These are phyloP conservation scores for Lojkania enalia DNA, from an alignment of 2,329 filamentous ascomycete species.

Conservation along the genomic window DNA sequence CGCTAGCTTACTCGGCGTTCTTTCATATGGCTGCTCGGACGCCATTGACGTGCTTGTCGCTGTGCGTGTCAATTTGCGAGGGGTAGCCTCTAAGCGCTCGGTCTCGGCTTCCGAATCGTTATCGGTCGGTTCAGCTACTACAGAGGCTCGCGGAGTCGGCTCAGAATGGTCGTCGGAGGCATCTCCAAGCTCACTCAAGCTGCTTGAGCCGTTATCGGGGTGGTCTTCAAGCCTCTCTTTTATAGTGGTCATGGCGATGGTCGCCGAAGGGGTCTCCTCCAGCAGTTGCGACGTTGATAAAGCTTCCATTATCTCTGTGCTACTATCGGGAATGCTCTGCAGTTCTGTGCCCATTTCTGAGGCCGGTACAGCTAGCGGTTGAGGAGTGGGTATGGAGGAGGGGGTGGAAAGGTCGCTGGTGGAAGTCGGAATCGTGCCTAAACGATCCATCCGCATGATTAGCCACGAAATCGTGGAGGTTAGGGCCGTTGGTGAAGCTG, in stretches of 20 bases:
- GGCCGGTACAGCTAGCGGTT: conserved; percentile 22
- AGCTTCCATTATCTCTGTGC: conserved; percentile 29
- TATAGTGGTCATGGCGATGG: conserved; percentile 10
- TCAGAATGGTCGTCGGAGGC: conserved; percentile 65
- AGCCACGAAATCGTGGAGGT: conserved; percentile 7
- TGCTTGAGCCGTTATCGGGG: conserved; percentile 72
- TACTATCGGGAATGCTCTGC: conserved; percentile 16
- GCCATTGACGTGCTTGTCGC: conserved; percentile 38
- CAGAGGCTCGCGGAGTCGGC: conserved; percentile 30
- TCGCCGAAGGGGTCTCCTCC: conserved; percentile 17
- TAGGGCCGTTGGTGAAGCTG: not conserved
- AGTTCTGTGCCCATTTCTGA: conserved; percentile 15
- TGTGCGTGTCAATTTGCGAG: conserved; percentile 60
- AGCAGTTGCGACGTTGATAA: conserved; percentile 27
- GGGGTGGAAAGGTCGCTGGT: conserved; percentile 20
- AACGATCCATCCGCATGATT: conserved; percentile 5
- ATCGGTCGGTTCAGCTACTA: conserved; percentile 50
- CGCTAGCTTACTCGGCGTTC: conserved; percentile 44
- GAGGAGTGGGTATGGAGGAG: conserved; percentile 53
- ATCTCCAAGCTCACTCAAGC: conserved; percentile 86
- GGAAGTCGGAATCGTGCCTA: conserved; percentile 22
- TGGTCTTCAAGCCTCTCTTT: conserved; percentile 49
- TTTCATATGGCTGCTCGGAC: conserved; percentile 37
- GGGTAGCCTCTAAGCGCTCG: conserved; percentile 88
- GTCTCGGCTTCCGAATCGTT: conserved; percentile 88